Percentiles rank a stretch among this genome's conserved stretches.
These are phyloP conservation scores for Podila epicladia DNA, from an alignment of 192 early-diverging fungal species.

Conservation along the genomic window DNA sequence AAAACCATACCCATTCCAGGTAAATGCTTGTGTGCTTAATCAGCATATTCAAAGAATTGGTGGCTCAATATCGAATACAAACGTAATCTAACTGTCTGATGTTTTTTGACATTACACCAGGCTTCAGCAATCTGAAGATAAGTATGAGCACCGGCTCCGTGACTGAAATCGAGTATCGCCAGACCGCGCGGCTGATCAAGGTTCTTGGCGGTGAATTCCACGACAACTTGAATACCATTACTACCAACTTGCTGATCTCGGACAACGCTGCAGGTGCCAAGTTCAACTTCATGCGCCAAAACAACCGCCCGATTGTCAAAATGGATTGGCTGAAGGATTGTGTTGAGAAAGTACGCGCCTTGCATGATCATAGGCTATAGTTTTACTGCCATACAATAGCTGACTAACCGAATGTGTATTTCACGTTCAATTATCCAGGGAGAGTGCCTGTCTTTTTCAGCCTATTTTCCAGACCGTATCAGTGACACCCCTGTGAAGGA, in stretches of 20 bases:
- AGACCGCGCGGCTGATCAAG: slow-evolving; percentile 19
- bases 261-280: slow-evolving; percentile 23
- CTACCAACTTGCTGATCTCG: slow-evolving; percentile 22
- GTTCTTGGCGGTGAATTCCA: slow-evolving; percentile 17
- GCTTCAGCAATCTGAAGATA: slow-evolving; percentile 16
- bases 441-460: slow-evolving; percentile 2
- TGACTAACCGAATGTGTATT: no score
- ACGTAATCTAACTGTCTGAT: neutral
- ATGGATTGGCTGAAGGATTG: slow-evolving; percentile 25
- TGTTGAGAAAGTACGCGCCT: slow-evolving; percentile 18
- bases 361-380: no score
- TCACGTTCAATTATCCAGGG: slow-evolving; percentile 11
- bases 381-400: no score
- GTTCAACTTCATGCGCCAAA: slow-evolving; percentile 24
- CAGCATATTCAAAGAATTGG: neutral
- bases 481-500: neutral
- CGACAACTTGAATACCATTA: slow-evolving; percentile 13
- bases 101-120: slow-evolving; percentile 10
- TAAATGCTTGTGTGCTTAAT: neutral
- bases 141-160: slow-evolving; percentile 1
- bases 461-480: slow-evolving; percentile 4
- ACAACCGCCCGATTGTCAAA: slow-evolving; percentile 12
- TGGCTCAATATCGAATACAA: neutral
- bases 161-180: slow-evolving; percentile 19
- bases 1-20: slow-evolving; percentile 20